These are phyloP conservation scores for Talaromyces amestolkiae DNA, from an alignment of 2,329 filamentous ascomycete species.

Conservation along the genomic window DNA sequence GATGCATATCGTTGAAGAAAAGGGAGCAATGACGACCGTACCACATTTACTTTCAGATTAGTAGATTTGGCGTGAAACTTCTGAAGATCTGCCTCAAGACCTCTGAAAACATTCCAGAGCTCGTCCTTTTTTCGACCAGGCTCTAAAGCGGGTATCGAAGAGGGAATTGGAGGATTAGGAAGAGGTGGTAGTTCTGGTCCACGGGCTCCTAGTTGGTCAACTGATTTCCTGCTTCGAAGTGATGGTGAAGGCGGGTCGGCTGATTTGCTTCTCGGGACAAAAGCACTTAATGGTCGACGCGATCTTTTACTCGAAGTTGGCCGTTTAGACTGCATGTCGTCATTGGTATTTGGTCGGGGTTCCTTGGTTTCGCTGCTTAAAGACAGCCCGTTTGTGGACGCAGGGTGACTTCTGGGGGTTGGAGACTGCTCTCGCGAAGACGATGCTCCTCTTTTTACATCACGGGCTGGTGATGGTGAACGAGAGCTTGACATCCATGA, in stretches of 20 bases:
- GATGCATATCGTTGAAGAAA: conserved; percentile 70
- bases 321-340: conserved; percentile 28
- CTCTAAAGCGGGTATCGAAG: conserved; percentile 46
- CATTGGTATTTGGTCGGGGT: conserved; percentile 19
- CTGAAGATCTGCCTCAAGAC: conserved; percentile 66
- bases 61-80: conserved; percentile 75
- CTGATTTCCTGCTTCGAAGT: conserved; percentile 42
- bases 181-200: conserved; percentile 31
- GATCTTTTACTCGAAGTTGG: conserved; percentile 38
- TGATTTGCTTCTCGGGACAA: conserved; percentile 37
- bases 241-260: conserved; percentile 42
- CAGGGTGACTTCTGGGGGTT: conserved; percentile 19
- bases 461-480: conserved; percentile 16
- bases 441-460: conserved; percentile 25
- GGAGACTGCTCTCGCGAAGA: conserved; percentile 32
- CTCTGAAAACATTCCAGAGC: conserved; percentile 65
- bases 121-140: conserved; percentile 63
- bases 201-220: conserved; percentile 36
- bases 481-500: conserved; percentile 47
- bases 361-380: conserved; percentile 24
- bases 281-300: conserved; percentile 41
- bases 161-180: conserved; percentile 47
- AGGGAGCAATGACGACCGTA: conserved; percentile 69
- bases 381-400: not conserved
- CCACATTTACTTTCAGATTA: conserved; percentile 70